Percentiles rank a stretch among this genome's conserved stretches.
These are phyloP conservation scores for Persicaria maculosa DNA, from an alignment of 148 eudicot species.

Conservation along the genomic window DNA sequence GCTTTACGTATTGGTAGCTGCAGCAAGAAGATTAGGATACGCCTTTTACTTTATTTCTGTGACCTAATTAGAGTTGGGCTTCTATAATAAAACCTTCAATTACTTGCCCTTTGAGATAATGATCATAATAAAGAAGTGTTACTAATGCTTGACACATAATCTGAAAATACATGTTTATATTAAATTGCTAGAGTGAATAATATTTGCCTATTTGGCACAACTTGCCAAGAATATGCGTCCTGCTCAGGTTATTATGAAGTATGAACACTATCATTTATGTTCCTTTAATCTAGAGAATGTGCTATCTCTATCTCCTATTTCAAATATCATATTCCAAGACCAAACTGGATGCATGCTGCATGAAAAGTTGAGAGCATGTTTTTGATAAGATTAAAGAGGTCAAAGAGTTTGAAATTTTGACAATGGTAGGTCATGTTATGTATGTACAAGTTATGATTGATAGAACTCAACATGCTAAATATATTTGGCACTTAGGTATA, in stretches of 20 bases:
- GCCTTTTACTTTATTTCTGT: neutral
- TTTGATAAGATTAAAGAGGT: neutral
- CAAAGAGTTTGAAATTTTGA: neutral
- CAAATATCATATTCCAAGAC: neutral
- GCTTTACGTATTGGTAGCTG: neutral
- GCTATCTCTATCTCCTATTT: neutral
- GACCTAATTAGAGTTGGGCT: neutral
- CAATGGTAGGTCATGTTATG: neutral
- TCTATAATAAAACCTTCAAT: neutral
- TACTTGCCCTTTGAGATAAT: neutral
- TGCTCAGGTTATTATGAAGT: neutral
- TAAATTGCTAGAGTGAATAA: neutral
- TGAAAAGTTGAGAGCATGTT: conserved; percentile 5
- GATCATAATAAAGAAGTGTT: neutral
- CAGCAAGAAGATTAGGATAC: conserved; percentile 1
- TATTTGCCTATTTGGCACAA: neutral
- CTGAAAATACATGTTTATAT: neutral
- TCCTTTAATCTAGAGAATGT: conserved; percentile 2
- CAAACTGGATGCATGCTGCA: neutral
- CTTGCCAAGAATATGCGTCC: neutral
- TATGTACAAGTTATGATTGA: neutral
- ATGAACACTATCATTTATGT: neutral
- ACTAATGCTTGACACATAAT: neutral
- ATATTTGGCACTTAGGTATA: neutral
- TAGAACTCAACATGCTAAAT: neutral